Conservation (phyloP, 345 rosid genomes). For the Populus pruinosa region DNA sequence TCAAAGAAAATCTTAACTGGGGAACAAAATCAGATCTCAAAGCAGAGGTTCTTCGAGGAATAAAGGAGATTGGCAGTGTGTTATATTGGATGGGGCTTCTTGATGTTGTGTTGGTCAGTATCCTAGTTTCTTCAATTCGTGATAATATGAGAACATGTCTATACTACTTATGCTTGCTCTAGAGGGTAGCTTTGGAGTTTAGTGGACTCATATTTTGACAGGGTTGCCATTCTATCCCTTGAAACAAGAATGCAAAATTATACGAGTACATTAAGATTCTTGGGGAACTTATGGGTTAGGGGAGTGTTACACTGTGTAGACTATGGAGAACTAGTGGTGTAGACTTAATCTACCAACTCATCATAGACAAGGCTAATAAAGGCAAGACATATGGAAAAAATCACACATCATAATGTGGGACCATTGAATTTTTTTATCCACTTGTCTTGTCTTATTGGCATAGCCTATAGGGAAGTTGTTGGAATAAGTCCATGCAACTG, state of each 20-base stretch:
- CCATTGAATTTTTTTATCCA: not conserved
- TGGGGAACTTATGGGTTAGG: not conserved
- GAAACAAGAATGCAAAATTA: not conserved
- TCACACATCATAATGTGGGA: not conserved
- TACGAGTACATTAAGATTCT: not conserved
- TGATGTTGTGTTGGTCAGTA: conserved; percentile 86
- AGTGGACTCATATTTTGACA: not conserved
- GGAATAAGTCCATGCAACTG: not conserved
- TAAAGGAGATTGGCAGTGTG: conserved; percentile 95
- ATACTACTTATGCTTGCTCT: not conserved
- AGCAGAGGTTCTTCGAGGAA: conserved; percentile 81
- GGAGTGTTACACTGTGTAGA: not conserved
- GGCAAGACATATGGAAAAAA: not conserved
- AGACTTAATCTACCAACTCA: not conserved
- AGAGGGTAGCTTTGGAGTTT: not conserved
- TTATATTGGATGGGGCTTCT: conserved; percentile 94
- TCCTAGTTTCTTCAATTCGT: conserved; percentile 18
- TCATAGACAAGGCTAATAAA: not conserved
- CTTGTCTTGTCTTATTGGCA: not conserved
- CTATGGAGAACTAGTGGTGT: not conserved
- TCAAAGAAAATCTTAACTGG: conserved; percentile 89
- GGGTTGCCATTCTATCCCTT: not conserved
- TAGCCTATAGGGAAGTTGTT: not conserved
- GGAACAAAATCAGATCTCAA: conserved; percentile 84
- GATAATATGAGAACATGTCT: not conserved